phyloP scores from a whole-genome alignment of 441 rosid genomes.

The Monsonia emarginata region DNA sequence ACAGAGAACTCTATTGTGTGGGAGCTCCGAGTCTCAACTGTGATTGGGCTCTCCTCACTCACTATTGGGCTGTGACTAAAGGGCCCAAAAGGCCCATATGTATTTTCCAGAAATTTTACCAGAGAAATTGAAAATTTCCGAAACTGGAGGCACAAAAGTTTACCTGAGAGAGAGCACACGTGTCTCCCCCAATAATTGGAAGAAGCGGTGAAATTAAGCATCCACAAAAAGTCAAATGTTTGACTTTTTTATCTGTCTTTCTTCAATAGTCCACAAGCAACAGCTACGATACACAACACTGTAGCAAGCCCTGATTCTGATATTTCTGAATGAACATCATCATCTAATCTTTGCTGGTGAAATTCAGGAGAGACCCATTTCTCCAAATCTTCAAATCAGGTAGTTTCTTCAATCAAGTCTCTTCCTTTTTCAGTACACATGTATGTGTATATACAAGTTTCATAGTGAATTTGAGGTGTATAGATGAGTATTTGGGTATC shows the following conservation, averaged over 20 bases:
- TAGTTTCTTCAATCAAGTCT: conserved; percentile 7
- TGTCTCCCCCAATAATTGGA: not conserved
- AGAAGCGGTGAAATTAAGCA: not conserved
- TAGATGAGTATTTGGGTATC: not conserved
- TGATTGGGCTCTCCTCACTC: not conserved
- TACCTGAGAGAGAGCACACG: no score
- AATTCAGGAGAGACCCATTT: conserved; percentile 13
- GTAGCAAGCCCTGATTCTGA: not conserved
- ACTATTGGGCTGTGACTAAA: not conserved
- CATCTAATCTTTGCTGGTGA: not conserved
- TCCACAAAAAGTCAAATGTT: not conserved
- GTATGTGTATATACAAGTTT: not conserved
- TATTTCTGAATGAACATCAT: not conserved
- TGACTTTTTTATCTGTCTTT: not conserved
- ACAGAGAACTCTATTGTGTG: not conserved
- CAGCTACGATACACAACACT: not conserved
- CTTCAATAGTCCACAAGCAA: not conserved
- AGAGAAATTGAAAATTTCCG: no score
- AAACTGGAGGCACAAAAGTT: no score
- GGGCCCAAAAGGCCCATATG: not conserved
- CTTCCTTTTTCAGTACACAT: conserved; percentile 1
- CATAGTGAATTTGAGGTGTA: not conserved
- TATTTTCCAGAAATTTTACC: no score
- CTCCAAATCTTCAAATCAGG: conserved; percentile 14
- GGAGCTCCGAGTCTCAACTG: not conserved